Conservation (phyloP, 768 basidiomycete genomes). For the Hygrocybe coccinea region DNA sequence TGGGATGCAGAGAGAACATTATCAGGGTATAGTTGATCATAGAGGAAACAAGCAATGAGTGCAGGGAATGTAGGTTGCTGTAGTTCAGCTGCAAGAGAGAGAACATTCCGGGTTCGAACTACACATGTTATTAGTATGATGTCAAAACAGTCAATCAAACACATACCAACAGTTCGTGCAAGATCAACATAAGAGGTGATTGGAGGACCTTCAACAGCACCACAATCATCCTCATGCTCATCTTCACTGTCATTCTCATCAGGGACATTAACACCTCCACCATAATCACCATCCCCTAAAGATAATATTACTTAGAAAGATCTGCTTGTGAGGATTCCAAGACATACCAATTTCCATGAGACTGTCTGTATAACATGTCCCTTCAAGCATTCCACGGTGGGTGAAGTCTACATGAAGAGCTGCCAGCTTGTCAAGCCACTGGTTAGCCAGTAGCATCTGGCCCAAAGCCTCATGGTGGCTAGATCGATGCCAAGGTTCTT, state of each 20-base stretch:
- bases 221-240: slow-evolving; percentile 3
- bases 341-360: background rate
- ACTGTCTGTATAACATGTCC: background rate
- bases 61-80: slow-evolving; percentile 17
- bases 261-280: background rate
- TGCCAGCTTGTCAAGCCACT: slow-evolving; percentile 28
- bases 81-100: background rate
- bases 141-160: background rate
- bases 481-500: slow-evolving; percentile 32
- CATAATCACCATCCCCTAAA: background rate
- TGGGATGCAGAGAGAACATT: background rate
- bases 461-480: slow-evolving; percentile 28
- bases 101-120: background rate
- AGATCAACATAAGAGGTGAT: slow-evolving; percentile 2
- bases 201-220: background rate
- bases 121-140: background rate
- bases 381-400: slow-evolving; percentile 14
- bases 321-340: background rate
- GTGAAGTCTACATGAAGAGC: slow-evolving; percentile 15
- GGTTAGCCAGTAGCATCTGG: slow-evolving; percentile 36
- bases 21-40: slow-evolving; percentile 8
- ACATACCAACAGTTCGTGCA: slow-evolving; percentile 1
- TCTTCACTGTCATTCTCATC: background rate
- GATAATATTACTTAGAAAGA: background rate
- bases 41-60: slow-evolving; percentile 24